A percentile compares a stretch with the other conserved stretches of the same genome.
These are phyloP conservation scores for Carex littledalei DNA, from an alignment of 176 grass and related monocot genomes.

Conservation along the genomic window DNA sequence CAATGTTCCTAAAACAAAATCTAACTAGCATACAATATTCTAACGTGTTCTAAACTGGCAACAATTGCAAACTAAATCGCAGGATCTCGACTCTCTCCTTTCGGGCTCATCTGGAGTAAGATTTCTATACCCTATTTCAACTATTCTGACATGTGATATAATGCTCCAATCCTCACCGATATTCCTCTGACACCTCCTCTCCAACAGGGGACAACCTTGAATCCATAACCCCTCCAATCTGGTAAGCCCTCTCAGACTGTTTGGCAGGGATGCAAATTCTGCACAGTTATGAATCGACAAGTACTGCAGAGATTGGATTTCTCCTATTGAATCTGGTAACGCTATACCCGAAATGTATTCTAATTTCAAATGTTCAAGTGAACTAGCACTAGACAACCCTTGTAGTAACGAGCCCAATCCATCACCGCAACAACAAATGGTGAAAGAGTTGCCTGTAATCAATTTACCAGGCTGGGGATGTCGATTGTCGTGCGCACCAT, in stretches of 20 bases:
- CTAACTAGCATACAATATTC: no score
- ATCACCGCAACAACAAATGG: slow-evolving; percentile 21
- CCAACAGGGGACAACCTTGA: slow-evolving; percentile 15
- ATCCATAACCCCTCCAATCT: slow-evolving; percentile 12
- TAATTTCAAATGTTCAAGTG: slow-evolving; percentile 16
- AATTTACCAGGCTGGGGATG: not conserved
- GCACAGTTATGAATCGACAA: slow-evolving; percentile 3
- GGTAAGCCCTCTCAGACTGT: not conserved
- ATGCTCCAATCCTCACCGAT: slow-evolving; percentile 10
- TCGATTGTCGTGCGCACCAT: not conserved
- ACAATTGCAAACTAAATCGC: no score
- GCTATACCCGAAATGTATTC: not conserved
- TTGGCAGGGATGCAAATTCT: not conserved
- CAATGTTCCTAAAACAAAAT: no score
- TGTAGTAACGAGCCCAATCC: not conserved
- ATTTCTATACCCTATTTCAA: not conserved
- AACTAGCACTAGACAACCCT: slow-evolving; percentile 1
- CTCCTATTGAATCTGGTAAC: slow-evolving; percentile 25
- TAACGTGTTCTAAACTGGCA: no score
- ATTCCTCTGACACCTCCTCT: not conserved
- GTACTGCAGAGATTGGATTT: slow-evolving; percentile 18
- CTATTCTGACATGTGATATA: slow-evolving; percentile 13
- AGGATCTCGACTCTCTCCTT: not conserved
- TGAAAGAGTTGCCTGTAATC: slow-evolving; percentile 7
- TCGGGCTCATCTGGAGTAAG: not conserved